Percentiles rank a stretch among this genome's conserved stretches.
These are phyloP conservation scores for Marasmius sp. DNA, from an alignment of 1,284 basidiomycete species.

Conservation along the genomic window DNA sequence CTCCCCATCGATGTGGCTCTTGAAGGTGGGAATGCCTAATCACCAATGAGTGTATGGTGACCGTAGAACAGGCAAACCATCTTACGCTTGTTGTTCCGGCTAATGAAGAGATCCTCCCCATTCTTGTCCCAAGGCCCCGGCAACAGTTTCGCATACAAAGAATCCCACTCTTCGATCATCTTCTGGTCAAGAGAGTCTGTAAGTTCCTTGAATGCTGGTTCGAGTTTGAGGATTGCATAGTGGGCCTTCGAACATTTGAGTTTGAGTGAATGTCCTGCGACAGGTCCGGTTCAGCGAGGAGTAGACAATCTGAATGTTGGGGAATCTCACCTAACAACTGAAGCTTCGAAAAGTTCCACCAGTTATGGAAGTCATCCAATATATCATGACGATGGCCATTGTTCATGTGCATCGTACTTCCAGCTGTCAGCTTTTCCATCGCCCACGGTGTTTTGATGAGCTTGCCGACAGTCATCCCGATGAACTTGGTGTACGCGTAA, in stretches of 20 bases:
- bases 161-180: background rate
- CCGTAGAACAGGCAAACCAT: background rate
- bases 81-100: background rate
- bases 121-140: background rate
- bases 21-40: background rate
- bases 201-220: background rate
- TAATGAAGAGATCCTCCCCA: background rate
- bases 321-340: background rate
- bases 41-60: background rate
- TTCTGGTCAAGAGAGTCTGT: background rate
- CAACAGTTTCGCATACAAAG: background rate
- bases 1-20: background rate
- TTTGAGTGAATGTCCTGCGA: background rate
- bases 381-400: constrained; percentile 8
- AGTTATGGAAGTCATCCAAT: constrained; percentile 3
- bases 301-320: background rate
- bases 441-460: constrained; percentile 1
- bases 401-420: constrained; percentile 8
- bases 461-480: background rate
- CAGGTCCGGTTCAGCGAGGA: background rate
- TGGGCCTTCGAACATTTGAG: background rate
- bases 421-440: constrained; percentile 3
- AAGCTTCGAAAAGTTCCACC: constrained; percentile 4
- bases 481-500: background rate
- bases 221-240: background rate